These are phyloP conservation scores for Babesia bovis DNA, from an alignment of 169 alveolate species.

Conservation along the genomic window DNA sequence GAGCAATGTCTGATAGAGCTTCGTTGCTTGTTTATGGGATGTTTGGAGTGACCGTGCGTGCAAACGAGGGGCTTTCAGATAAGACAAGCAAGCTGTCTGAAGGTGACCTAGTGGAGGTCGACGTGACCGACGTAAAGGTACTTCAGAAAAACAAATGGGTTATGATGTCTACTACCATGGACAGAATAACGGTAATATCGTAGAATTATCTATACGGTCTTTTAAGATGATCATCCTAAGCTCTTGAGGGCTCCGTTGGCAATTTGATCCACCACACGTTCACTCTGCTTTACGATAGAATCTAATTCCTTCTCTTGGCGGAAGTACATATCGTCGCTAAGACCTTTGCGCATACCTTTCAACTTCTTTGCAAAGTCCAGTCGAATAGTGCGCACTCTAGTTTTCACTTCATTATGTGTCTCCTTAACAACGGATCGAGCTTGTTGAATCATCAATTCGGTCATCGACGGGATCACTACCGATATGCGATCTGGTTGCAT, in stretches of 20 bases:
- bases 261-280: constrained; percentile 4
- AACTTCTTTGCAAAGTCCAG: constrained; percentile 46
- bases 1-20: constrained; percentile 34
- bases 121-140: constrained; percentile 38
- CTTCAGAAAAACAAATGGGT: constrained; percentile 57
- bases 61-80: constrained; percentile 1
- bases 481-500: constrained; percentile 30
- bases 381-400: constrained; percentile 26
- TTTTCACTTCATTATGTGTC: constrained; percentile 5
- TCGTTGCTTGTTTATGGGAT: constrained; percentile 61
- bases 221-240: constrained; percentile 1
- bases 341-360: constrained; percentile 43
- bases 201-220: neutral
- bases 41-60: constrained; percentile 44
- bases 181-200: constrained; percentile 15
- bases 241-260: constrained; percentile 15
- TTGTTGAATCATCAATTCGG: constrained; percentile 12
- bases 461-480: constrained; percentile 28
- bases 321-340: constrained; percentile 64
- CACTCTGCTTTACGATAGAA: constrained; percentile 3
- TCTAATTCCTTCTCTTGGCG: constrained; percentile 41
- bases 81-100: neutral
- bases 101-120: constrained; percentile 18
- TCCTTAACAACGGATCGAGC: constrained; percentile 20
- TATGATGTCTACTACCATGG: constrained; percentile 45